Base-by-base conservation (phyloP, 2,329 filamentous ascomycete genomes). In the Fusarium newnesense region DNA sequence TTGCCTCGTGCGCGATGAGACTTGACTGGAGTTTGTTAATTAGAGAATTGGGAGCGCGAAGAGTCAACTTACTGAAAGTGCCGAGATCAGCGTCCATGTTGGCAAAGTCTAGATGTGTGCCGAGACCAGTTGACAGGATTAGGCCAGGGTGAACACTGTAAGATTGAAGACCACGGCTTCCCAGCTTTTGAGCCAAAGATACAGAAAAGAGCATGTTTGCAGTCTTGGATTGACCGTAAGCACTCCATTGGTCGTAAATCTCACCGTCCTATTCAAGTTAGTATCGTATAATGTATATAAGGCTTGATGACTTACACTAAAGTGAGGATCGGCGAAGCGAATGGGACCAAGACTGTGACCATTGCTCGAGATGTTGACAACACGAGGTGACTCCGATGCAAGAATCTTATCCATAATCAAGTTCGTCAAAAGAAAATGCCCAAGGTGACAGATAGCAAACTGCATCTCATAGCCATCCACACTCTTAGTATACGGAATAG, bases 381-480 rank as follows among this genome's bases (percentile, higher is more conserved):
- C 75, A 0, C 85, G 78, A 13, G 70, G 81, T 39, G 69, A 77
- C 60, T 53, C 65, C 39, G 82, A 76, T 8, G 77, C 79, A 24
- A 85, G 75, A 7, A 87, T 67, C 72, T 85, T 85, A 1, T 78
- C 78, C 78, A 85, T 83, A 50, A 87, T 75, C 26, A 85, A 76
- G 69, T 85, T 85, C 19, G 84, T 83, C 40, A 88, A 79, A 5
- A 87, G 79, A 54, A 84, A 87, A 72, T 86, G 86, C 0, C 82
- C 83, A 10, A 87, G 57, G 58, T 87, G 83, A 57, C 86, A 86
- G 5, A 81, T 82, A 0, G 80, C 83, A 54, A 87, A 83, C 63
- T 85, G 84, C 60, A 78, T 76, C 77, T 85, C 85, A 43, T 82
- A 74, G 0, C 84, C 83, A 49, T 87, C 84, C 0, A 70, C 67